Base-by-base conservation (phyloP, 2,329 filamentous ascomycete species). In the Zasmidium citrigriseum region DNA sequence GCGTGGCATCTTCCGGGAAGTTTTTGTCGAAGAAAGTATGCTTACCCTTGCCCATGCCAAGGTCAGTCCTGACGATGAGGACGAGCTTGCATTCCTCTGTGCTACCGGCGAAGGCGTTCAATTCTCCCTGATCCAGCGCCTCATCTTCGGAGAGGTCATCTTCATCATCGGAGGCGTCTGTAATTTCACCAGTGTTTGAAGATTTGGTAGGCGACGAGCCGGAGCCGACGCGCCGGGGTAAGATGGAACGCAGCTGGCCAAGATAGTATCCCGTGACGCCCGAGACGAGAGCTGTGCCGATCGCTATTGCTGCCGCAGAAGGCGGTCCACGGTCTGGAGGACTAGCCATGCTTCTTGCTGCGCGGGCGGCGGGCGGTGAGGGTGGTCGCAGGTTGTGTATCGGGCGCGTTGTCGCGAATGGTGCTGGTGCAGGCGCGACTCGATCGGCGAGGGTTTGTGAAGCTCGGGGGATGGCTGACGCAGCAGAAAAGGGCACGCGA, bases 41-140 rank as follows among this genome's bases (percentile, higher is more conserved):
- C 80, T 45, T 80, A 95, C 93, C 93, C 79, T 96, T 98, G 10
- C 90, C 95, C 95, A 99, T 99, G 68, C 93, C 93, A 69, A 99
- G 77, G 78, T 99, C 95, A 18, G 91, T 96, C 72, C 95, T 81
- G 55, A 98, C 93, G 3, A 96, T 91, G 29, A 99, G 80, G 14
- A 97, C 91, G 58, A 98, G 81, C 78, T 98, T 98, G 80, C 93
- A 96, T 75, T 97, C 93, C 76, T 97, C 93, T 22, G 79, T 82
- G 47, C 75, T 79, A 20, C 68, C 74, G 12, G 72, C 73, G 60
- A 84, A 86, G 9, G 75, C 71, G 45, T 71, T 73, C 61, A 71
- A 70, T 75, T 78, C 68, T 77, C 76, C 70, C 78, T 78, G 61
- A 72, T 76, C 62, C 73, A 78, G 68, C 46, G 63, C 64, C 45